Evolutionary conservation across 2,329 filamentous ascomycete species (phyloP).

Genomic region (Paracoccidioides brasiliensis): DNA sequence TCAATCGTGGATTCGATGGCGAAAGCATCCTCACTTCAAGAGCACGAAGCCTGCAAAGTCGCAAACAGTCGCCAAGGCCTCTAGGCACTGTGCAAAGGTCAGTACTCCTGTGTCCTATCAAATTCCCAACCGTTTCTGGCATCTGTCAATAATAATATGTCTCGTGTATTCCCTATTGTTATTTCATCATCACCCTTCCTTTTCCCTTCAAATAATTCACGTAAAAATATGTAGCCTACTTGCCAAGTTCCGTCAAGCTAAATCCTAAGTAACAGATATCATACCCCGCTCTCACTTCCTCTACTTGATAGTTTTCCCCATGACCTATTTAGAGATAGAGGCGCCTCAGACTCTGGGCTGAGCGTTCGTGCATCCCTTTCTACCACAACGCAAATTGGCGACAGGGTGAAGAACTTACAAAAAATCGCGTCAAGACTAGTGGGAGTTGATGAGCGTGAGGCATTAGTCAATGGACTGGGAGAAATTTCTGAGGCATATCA

Average conservation of each 20-base stretch:
- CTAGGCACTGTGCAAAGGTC: constrained; percentile 17
- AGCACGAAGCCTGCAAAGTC: background rate
- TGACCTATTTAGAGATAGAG: constrained; percentile 46
- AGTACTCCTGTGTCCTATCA: background rate
- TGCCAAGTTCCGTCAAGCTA: too few species aligned
- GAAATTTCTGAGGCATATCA: constrained; percentile 80
- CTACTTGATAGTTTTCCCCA: constrained; percentile 70
- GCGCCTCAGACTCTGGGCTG: constrained; percentile 31
- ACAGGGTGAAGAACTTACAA: constrained; percentile 53
- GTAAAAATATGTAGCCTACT: too few species aligned
- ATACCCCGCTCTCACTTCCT: constrained; percentile 50
- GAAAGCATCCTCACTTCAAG: background rate
- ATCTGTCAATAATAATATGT: too few species aligned
- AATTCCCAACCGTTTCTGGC: too few species aligned
- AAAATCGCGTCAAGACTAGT: constrained; percentile 49
- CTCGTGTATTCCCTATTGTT: too few species aligned
- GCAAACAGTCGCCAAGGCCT: background rate
- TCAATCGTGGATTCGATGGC: constrained; percentile 18
- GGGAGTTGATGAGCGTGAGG: constrained; percentile 66
- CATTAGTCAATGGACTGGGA: constrained; percentile 65
- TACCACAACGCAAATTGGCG: constrained; percentile 60
- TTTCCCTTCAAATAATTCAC: too few species aligned
- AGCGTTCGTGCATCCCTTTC: constrained; percentile 47
- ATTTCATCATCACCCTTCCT: too few species aligned
- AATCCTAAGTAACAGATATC: constrained; percentile 16